These are phyloP conservation scores for Tylopilus sp. DNA, from an alignment of 768 basidiomycete species.

Conservation along the genomic window DNA sequence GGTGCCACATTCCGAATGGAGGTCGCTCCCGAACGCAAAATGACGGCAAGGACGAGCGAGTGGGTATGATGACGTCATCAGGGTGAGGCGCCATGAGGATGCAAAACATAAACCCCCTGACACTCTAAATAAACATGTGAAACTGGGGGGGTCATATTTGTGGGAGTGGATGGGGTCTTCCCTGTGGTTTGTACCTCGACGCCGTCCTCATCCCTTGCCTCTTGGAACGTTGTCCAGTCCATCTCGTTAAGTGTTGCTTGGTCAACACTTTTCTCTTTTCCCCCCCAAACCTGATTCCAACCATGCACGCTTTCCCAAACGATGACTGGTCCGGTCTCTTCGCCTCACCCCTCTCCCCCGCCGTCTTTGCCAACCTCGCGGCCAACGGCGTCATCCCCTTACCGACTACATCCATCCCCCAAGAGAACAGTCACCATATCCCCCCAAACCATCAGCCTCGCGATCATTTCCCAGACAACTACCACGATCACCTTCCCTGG, in stretches of 20 bases:
- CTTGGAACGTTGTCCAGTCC: background rate
- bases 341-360: conserved; percentile 57
- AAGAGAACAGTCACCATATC: conserved; percentile 32
- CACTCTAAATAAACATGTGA: conserved; percentile 25
- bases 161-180: background rate
- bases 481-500: conserved; percentile 27
- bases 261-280: background rate
- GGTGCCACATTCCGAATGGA: background rate
- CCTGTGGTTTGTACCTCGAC: conserved; percentile 13
- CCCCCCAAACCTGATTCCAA: conserved; percentile 9
- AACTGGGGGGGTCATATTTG: conserved; percentile 19
- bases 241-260: too few species aligned
- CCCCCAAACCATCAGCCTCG: background rate
- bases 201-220: background rate
- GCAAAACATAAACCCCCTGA: conserved; percentile 16
- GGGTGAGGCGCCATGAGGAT: conserved; percentile 16
- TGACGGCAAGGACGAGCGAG: background rate
- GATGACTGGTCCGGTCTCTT: conserved; percentile 58
- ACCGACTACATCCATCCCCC: conserved; percentile 16
- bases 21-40: conserved; percentile 14
- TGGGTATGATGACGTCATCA: too few species aligned
- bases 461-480: conserved; percentile 15
- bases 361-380: conserved; percentile 57
- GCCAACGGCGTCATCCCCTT: conserved; percentile 55
- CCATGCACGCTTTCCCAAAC: conserved; percentile 24